Percentiles rank a stretch among this genome's conserved stretches.
phyloP scores from a whole-genome alignment of 768 basidiomycete genomes.

The Mycena galopus region DNA sequence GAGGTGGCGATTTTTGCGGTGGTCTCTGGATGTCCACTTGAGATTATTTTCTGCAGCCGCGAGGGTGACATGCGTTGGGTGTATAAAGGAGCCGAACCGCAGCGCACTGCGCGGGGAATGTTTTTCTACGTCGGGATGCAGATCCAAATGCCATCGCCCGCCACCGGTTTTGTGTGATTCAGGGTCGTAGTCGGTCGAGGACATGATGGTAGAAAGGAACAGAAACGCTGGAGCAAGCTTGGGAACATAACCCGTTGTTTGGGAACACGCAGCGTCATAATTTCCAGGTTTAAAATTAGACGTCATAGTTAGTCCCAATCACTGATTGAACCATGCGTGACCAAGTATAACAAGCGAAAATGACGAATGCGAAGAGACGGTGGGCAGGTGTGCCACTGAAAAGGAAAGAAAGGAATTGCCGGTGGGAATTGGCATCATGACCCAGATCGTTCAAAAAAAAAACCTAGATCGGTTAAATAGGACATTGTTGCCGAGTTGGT shows the following conservation, averaged over 20 bases:
- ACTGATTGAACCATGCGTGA: no score
- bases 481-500: no score
- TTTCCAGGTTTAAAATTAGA: neutral
- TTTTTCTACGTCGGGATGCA: conserved; percentile 46
- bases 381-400: no score
- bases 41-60: conserved; percentile 31
- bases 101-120: conserved; percentile 45
- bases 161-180: conserved; percentile 13
- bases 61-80: conserved; percentile 53
- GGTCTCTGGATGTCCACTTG: conserved; percentile 57
- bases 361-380: no score
- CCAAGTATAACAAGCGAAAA: no score
- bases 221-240: neutral
- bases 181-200: conserved; percentile 12
- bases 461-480: no score
- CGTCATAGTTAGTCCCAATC: neutral
- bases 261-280: neutral
- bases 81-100: conserved; percentile 46
- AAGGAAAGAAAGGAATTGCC: no score
- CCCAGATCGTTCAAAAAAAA: no score
- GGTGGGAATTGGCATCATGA: no score
- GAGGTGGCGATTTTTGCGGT: conserved; percentile 52
- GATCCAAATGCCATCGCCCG: conserved; percentile 45
- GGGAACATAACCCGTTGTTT: neutral
- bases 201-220: conserved; percentile 3